These are phyloP conservation scores for Pythium chondricola DNA, from an alignment of 352 stramenopile species.

Conservation along the genomic window DNA sequence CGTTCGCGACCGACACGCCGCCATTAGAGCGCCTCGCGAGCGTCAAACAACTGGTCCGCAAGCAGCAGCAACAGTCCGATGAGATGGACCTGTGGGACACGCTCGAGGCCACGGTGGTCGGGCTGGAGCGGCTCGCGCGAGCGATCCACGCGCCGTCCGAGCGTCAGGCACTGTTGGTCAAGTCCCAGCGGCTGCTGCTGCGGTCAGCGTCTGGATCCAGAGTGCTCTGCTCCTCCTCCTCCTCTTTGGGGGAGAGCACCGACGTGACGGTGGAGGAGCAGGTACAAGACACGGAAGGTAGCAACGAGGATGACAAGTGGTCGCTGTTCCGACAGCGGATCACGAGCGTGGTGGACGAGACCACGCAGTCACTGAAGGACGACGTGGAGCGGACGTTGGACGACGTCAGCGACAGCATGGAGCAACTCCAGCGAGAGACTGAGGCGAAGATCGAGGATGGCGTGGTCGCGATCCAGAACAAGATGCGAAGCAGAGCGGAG, in stretches of 20 bases:
- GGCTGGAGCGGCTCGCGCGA: slow-evolving; percentile 38
- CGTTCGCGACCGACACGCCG: slow-evolving; percentile 53
- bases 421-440: slow-evolving; percentile 49
- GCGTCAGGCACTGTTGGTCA: slow-evolving; percentile 40
- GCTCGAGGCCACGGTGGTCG: slow-evolving; percentile 40
- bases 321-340: slow-evolving; percentile 39
- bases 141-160: slow-evolving; percentile 53
- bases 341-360: slow-evolving; percentile 43
- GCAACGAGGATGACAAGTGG: slow-evolving; percentile 3
- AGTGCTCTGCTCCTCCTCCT: too few species aligned
- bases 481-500: slow-evolving; percentile 19
- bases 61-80: slow-evolving; percentile 22
- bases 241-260: too few species aligned
- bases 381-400: slow-evolving; percentile 45
- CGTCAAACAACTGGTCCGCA: slow-evolving; percentile 48
- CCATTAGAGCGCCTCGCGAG: slow-evolving; percentile 43
- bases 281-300: background rate
- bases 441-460: slow-evolving; percentile 46
- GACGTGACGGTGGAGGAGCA: background rate
- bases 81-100: slow-evolving; percentile 34
- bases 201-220: too few species aligned
- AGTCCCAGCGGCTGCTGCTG: slow-evolving; percentile 41
- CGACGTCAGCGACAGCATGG: slow-evolving; percentile 44
- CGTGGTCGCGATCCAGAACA: slow-evolving; percentile 31
- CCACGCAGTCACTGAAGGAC: slow-evolving; percentile 32